Percentiles rank a stretch among this genome's conserved stretches.
Evolutionary conservation across 2,329 filamentous ascomycete genomes (phyloP).

Genomic region (Chaetomiaceae sp.): DNA sequence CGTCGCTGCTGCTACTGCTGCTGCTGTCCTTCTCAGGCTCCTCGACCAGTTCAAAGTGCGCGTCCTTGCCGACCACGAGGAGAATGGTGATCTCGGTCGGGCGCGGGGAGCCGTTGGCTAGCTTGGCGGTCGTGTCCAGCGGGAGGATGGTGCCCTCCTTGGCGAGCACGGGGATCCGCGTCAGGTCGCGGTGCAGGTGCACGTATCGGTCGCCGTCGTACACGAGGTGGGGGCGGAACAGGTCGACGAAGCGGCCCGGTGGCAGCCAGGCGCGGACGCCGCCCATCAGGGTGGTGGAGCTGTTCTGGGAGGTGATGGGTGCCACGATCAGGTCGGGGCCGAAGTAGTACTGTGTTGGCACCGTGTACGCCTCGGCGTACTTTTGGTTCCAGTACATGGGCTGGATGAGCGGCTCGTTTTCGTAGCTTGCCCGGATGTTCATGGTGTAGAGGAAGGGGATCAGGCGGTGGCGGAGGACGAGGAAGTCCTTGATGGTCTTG

Average conservation of each 20-base stretch:
- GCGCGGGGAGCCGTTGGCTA: constrained; percentile 42
- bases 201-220: constrained; percentile 53
- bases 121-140: constrained; percentile 39
- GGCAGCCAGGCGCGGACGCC: constrained; percentile 52
- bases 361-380: constrained; percentile 44
- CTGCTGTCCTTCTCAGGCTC: constrained; percentile 26
- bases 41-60: constrained; percentile 43
- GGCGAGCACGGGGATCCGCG: constrained; percentile 47
- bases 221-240: constrained; percentile 47
- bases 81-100: constrained; percentile 44
- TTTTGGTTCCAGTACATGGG: constrained; percentile 59
- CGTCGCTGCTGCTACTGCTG: neutral
- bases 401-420: constrained; percentile 48
- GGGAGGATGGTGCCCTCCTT: constrained; percentile 53
- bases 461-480: constrained; percentile 51
- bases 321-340: constrained; percentile 50
- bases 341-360: constrained; percentile 55
- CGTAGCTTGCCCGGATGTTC: constrained; percentile 40
- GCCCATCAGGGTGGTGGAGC: constrained; percentile 40
- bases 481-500: constrained; percentile 41
- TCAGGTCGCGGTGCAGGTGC: constrained; percentile 43
- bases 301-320: constrained; percentile 48
- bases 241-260: constrained; percentile 47
- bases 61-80: constrained; percentile 42
- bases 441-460: constrained; percentile 56